A percentile compares a stretch with the other conserved stretches of the same genome.
These are phyloP conservation scores for Xanthoparmelia taractica DNA, from an alignment of 495 filamentous ascomycete genomes.

Conservation along the genomic window DNA sequence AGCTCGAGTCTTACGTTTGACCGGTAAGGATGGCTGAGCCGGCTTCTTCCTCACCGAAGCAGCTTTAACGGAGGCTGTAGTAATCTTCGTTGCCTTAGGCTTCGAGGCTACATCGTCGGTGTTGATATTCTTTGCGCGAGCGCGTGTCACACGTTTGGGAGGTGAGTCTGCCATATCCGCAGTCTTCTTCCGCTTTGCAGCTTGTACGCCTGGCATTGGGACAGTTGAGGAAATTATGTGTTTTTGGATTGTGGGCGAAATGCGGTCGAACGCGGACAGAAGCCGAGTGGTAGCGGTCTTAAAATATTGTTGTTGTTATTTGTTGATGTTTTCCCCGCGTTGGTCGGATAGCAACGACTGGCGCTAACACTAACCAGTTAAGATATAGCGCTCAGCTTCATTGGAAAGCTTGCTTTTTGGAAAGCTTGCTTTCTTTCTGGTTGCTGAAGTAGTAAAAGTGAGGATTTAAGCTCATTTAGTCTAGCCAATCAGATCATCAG, in stretches of 20 bases:
- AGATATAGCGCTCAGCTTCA: not conserved
- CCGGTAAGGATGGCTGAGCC: constrained; percentile 2
- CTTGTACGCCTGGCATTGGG: constrained; percentile 4
- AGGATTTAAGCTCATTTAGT: no score
- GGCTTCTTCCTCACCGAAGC: constrained; percentile 21
- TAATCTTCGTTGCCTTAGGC: constrained; percentile 20
- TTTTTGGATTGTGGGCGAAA: not conserved
- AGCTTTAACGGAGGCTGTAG: constrained; percentile 20
- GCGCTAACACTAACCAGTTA: not conserved
- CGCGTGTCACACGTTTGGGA: constrained; percentile 54
- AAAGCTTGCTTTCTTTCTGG: no score
- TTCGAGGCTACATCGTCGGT: constrained; percentile 10
- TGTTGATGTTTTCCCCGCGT: constrained; percentile 5
- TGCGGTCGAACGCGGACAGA: not conserved
- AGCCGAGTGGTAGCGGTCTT: not conserved
- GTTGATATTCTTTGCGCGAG: constrained; percentile 36
- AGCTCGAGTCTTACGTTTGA: constrained; percentile 19
- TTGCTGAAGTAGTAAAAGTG: no score
- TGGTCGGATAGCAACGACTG: constrained; percentile 10
- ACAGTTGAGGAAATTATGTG: not conserved
- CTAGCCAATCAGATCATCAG: no score
- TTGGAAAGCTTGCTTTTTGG: no score
- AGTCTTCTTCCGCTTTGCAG: constrained; percentile 25
- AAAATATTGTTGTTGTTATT: not conserved
- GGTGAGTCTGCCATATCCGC: constrained; percentile 40